Base-by-base conservation (phyloP, 805 yeast genomes). In the Henningerozyma blattae region DNA sequence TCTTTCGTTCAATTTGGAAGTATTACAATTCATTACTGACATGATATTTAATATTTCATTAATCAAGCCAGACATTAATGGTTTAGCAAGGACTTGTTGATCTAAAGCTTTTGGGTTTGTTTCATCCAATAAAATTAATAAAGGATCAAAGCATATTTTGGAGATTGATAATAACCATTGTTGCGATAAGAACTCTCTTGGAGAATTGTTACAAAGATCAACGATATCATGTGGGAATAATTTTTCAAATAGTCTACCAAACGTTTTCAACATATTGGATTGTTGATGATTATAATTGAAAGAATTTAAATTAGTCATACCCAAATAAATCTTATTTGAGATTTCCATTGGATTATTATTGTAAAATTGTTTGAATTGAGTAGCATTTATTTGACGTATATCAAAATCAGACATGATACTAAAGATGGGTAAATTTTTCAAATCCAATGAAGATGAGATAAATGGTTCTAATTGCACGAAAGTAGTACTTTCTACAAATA, bases 131-230 rank as follows among this genome's bases (percentile, higher is more conserved):
- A 83, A 48, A 17, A 86, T 67, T 22, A 84, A 63, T 29, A 86
- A 61, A 4, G 94, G 85, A 53, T 79, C 82, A 50, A 86, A 73
- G 16, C 86, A 77, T 28, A 85, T 72, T 36, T 73, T 68, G 7
- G 94, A 84, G 35, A 85, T 66, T 1, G 93, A 87, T 36, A 82
- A 66, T 51, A 78, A 76, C 95, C 95, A 86, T 56, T 85, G 91
- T 46, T 77, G 77, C 10, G 77, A 70, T 55, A 72, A 61, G 46
- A 73, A 79, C 41, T 75, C 84, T 35, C 67, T 18, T 3, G 46
- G 39, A 4, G 49, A 42, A 24, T 39, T 40, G 29, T 43, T 42
- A 37, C 55, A 50, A 13, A 47, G 34, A 58, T 30, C 74, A 62
- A 43, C 67, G 62, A 37, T 64, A 57, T 35, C 57, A 30, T 44